phyloP scores from a whole-genome alignment of 2,329 filamentous ascomycete species.

The Pseudogymnoascus sp. region DNA sequence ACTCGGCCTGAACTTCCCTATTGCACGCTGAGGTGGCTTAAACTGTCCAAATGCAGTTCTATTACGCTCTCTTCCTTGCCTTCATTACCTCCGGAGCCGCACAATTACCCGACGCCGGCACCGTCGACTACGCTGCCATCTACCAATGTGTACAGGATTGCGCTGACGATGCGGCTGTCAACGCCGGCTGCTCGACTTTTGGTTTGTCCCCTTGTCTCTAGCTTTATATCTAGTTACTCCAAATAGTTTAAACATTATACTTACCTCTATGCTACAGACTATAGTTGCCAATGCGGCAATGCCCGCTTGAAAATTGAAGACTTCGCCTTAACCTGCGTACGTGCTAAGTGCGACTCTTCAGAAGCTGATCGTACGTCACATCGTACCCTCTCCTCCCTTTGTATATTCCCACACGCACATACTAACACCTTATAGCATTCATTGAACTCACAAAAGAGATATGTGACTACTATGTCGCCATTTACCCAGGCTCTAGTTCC shows the following conservation, averaged over 20 bases:
- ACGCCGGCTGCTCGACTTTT: neutral
- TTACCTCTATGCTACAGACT: neutral
- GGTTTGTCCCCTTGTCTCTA: neutral
- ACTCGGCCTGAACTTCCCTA: neutral
- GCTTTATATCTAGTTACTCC: neutral
- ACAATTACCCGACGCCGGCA: neutral
- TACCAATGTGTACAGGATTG: neutral
- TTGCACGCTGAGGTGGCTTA: neutral
- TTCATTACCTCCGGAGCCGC: neutral
- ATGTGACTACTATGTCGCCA: neutral
- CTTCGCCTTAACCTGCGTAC: neutral
- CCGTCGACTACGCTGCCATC: neutral
- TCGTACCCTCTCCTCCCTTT: neutral
- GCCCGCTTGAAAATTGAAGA: neutral
- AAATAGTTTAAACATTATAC: neutral
- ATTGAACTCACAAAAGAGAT: neutral
- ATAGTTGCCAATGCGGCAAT: neutral
- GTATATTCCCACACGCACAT: neutral
- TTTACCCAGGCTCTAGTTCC: neutral
- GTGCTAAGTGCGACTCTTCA: neutral
- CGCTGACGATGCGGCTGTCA: neutral
- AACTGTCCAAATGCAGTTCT: neutral
- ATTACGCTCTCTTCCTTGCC: neutral
- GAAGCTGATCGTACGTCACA: neutral
- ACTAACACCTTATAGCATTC: neutral